Evolutionary conservation across 1,284 basidiomycete genomes (phyloP).

Genomic region (Meira miltonrushii): DNA sequence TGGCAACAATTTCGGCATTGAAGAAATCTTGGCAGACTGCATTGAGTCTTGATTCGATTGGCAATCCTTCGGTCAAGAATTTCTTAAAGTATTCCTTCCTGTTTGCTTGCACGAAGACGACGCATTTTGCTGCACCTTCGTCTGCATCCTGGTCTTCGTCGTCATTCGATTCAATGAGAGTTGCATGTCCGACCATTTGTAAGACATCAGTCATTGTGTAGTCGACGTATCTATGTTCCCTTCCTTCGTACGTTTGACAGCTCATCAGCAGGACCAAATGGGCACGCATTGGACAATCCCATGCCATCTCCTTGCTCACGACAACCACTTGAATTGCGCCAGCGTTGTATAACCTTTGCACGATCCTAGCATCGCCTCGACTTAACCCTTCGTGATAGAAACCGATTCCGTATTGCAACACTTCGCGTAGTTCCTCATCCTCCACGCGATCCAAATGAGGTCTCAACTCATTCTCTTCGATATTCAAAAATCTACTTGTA

Average conservation of each 20-base stretch:
- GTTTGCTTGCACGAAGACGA: constrained; percentile 94
- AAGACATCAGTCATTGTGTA: constrained; percentile 96
- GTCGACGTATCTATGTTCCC: constrained; percentile 73
- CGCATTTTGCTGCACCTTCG: constrained; percentile 80
- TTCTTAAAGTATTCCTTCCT: constrained; percentile 96
- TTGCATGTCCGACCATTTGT: constrained; percentile 97
- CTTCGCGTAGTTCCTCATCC: constrained; percentile 74
- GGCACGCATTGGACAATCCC: constrained; percentile 84
- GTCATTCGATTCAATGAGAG: constrained; percentile 65
- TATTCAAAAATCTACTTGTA: constrained; percentile 82
- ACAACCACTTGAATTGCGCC: constrained; percentile 92
- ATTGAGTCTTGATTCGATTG: constrained; percentile 72
- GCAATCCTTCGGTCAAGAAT: constrained; percentile 93
- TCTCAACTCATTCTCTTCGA: constrained; percentile 74
- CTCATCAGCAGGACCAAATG: constrained; percentile 99
- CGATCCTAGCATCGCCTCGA: constrained; percentile 85
- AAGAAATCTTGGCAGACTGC: constrained; percentile 81
- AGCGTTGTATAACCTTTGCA: constrained; percentile 85
- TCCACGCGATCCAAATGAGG: constrained; percentile 80
- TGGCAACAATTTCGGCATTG: constrained; percentile 94
- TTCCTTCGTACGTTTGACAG: constrained; percentile 79
- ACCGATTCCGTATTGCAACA: constrained; percentile 81
- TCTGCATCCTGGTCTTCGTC: constrained; percentile 12
- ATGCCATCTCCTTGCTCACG: constrained; percentile 90
- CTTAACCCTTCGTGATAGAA: constrained; percentile 92